Evolutionary conservation across 2,329 filamentous ascomycete species (phyloP), one percentile per base, ranked within the genome.

Genomic region (Pezicula carpinea): DNA sequence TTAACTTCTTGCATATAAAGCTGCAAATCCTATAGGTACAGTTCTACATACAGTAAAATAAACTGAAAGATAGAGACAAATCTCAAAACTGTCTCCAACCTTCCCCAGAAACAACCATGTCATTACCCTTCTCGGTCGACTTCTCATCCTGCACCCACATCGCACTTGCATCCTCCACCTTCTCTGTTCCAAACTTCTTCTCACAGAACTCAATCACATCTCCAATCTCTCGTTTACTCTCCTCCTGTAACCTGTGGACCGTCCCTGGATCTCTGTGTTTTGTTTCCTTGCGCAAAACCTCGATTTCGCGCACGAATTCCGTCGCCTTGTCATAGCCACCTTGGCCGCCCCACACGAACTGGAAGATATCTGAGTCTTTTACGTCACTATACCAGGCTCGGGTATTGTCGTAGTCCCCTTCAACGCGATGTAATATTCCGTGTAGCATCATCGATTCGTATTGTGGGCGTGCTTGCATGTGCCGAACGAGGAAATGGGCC

Each of bases 361-460:
- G 43, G 44, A 68, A 69, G 8, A 61, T 54, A 11, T 67, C 67
- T 15, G 53, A 57, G 3, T 62, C 61, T 13, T 53, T 56, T 3
- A 77, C 70, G 56, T 76, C 69, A 1, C 60, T 53, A 44, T 74
- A 70, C 75, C 74, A 77, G 0, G 68, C 67, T 29, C 70, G 55
- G 6, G 72, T 67, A 51, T 77, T 76, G 19, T 69, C 61, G 44
- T 72, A 68, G 47, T 77, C 74, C 4, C 74, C 73, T 57, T 77
- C 75, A 21, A 74, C 64, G 1, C 73, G 63, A 48, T 77, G 73
- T 50, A 79, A 55, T 13, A 78, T 69, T 4, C 69, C 68, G 51
- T 77, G 74, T 2, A 76, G 62, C 33, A 72, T 68, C 74, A 78
- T 78, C 14, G 69, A 70, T 50, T 77, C 75, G 34, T 65, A 64